A percentile compares a stretch with the other conserved stretches of the same genome.
phyloP scores from a whole-genome alignment of 257 asterid genomes.

The Prunella vulgaris region DNA sequence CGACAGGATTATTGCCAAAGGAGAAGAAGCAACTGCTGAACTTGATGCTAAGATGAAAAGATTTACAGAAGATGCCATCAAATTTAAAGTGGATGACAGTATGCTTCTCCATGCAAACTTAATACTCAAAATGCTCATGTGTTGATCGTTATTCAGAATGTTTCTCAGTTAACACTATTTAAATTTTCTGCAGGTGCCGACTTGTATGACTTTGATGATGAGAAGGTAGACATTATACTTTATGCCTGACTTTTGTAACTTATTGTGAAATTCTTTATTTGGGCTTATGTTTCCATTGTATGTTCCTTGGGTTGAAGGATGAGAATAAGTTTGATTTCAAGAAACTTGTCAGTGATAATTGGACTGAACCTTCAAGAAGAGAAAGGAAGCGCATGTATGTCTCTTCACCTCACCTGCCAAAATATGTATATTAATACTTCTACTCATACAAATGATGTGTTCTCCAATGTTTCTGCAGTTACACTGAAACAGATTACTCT shows the following conservation, averaged over 20 bases:
- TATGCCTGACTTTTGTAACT: conserved; percentile 3
- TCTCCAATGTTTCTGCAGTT: conserved; percentile 36
- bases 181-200: conserved; percentile 74
- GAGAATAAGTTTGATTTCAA: conserved; percentile 85
- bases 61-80: conserved; percentile 98
- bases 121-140: neutral
- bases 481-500: conserved; percentile 92
- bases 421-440: conserved; percentile 1
- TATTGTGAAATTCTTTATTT: neutral
- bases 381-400: conserved; percentile 97
- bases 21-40: conserved; percentile 98
- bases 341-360: conserved; percentile 88
- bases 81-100: conserved; percentile 95
- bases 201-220: conserved; percentile 89
- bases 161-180: conserved; percentile 27
- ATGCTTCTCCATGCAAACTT: conserved; percentile 30
- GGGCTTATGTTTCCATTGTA: conserved; percentile 10
- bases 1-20: conserved; percentile 96
- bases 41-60: conserved; percentile 98
- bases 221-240: conserved; percentile 47
- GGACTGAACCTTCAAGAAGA: conserved; percentile 91
- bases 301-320: conserved; percentile 42
- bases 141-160: neutral
- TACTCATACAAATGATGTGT: conserved; percentile 3
- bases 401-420: conserved; percentile 15